Evolutionary conservation across 495 filamentous ascomycete genomes (phyloP), one percentile per base, ranked within the genome.

Genomic region (Clohesyomyces aquaticus): DNA sequence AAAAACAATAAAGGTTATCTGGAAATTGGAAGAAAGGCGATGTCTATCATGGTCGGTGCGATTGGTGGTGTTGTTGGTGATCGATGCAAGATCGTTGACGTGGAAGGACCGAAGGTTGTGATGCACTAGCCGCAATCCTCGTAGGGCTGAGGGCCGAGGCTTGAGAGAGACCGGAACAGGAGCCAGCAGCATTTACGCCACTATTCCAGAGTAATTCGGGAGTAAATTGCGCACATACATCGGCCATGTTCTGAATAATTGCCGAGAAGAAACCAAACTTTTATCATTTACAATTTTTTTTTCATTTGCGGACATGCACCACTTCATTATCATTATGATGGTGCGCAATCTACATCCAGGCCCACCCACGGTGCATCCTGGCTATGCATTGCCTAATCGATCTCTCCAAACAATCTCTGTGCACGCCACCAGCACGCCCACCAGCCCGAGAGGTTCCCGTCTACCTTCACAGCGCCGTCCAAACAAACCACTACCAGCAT

Each of bases 381-480:
- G 46, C 45, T 21, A 57, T 69, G 60, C 55, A 61, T 60, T 60
- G 46, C 18, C 56, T 56, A 64, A 19, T 42, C 27, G 41, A 57
- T 25, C 25, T 54, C 21, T 38, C 47, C 28, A 35, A 60, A 49
- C 65, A 68, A 28, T 64, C 60, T 60, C 56, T 53, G 49, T 54
- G 55, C 49, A 46, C 50, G 43, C 55, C 56, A 27, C 26, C 28
- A 47, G 55, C 49, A 46, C 50, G 43, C 55, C 56, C 43, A 43
- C 28, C 60, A 25, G 12, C 48, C 54, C 21, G 26, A 28, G 27
- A 32, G 46, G n/a, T 23, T 19, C 42, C 66, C 60, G 52, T 68
- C 66, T 64, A 68, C 61, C 60, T 42, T 48, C 42, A 49, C 51
- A 60, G 66, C 61, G 61, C 66, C 55, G 53, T 35, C 22, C 55